Base-by-base conservation (phyloP, 163 green algal species). In the Scenedesmus sp. region DNA sequence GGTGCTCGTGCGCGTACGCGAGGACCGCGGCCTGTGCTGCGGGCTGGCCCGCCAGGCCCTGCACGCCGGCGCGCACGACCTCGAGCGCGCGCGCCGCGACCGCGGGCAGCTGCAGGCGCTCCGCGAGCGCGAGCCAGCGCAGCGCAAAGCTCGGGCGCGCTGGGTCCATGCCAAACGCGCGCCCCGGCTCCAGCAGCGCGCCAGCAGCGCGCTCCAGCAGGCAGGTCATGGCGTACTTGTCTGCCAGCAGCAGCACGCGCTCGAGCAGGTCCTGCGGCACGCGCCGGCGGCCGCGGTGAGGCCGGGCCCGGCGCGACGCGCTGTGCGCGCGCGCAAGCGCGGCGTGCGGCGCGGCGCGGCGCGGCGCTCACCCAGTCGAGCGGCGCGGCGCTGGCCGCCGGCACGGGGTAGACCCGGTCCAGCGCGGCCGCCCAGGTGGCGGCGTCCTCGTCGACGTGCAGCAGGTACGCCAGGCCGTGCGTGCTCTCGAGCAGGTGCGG, bases 331-430 rank as follows among this genome's bases (percentile, higher is more conserved):
- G 24, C 22, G 15, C 48, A 57, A 60, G 53, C 9, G 39, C 39
- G 39, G 39, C 39, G 7, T 6, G 39, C 10, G 7, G 39, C 39
- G 7, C 39, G 39, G 39, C 39, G 39, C 6, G 39, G 7, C 7
- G 7, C 6, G 39, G 39, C 39, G 39, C 67, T 36, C 36, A 78
- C 70, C 54, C 54, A 78, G 20, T 60, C 13, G 20, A 15, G 26
- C 3, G 17, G 13, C n/a, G 62, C 51, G 15, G 44, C 24, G 20
- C 24, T 31, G 18, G 58, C 14, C 44, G 26, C 29, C 2, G 42
- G 17, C 42, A 78, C 70, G 1, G 70, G 70, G 36, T 78, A 78
- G 15, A 78, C 60, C 15, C n/a, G n/a, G 56, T 78, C 70, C 70
- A 78, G 60, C 20, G 63, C 70, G 7, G 70, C 70, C 22, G 70